Percentiles rank a stretch among this genome's conserved stretches.
These are phyloP conservation scores for Lithohypha guttulata DNA, from an alignment of 2,329 filamentous ascomycete genomes.

Conservation along the genomic window DNA sequence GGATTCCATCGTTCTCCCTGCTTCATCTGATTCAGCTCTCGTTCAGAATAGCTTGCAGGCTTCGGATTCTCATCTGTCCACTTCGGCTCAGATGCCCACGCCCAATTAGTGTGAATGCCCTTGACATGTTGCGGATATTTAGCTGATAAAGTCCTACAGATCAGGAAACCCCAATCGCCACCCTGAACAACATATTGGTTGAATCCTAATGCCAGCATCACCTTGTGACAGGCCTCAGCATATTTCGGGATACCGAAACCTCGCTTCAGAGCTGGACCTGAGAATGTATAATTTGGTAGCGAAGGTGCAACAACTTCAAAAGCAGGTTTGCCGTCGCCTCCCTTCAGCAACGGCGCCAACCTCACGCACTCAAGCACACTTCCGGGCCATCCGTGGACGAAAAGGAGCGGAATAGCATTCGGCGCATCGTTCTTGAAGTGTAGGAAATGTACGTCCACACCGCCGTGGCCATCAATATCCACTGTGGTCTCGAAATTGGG, in stretches of 20 bases:
- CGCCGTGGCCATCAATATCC: slow-evolving; percentile 47
- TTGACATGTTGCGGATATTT: slow-evolving; percentile 46
- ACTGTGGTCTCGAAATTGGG: slow-evolving; percentile 43
- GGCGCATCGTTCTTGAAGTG: slow-evolving; percentile 43
- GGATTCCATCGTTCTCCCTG: slow-evolving; percentile 43
- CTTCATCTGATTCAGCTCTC: slow-evolving; percentile 5
- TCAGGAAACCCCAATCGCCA: slow-evolving; percentile 58
- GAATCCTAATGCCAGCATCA: slow-evolving; percentile 60
- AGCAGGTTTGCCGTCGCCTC: slow-evolving; percentile 29
- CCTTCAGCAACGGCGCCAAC: slow-evolving; percentile 42
- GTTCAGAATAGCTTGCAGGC: background rate
- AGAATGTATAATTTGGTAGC: slow-evolving; percentile 46
- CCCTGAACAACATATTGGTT: slow-evolving; percentile 48
- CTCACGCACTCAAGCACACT: slow-evolving; percentile 58
- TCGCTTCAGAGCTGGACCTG: slow-evolving; percentile 28
- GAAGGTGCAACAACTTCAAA: slow-evolving; percentile 45
- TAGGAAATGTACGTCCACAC: slow-evolving; percentile 54
- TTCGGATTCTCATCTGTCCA: slow-evolving; percentile 4
- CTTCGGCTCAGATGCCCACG: slow-evolving; percentile 30
- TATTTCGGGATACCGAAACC: slow-evolving; percentile 53
- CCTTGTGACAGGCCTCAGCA: slow-evolving; percentile 52
- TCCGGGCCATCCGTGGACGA: slow-evolving; percentile 59
- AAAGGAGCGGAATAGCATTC: slow-evolving; percentile 53
- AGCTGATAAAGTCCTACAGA: slow-evolving; percentile 51
- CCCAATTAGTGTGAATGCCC: slow-evolving; percentile 50